phyloP scores from a whole-genome alignment of 169 alveolate genomes.

The Plasmodium fragile region DNA sequence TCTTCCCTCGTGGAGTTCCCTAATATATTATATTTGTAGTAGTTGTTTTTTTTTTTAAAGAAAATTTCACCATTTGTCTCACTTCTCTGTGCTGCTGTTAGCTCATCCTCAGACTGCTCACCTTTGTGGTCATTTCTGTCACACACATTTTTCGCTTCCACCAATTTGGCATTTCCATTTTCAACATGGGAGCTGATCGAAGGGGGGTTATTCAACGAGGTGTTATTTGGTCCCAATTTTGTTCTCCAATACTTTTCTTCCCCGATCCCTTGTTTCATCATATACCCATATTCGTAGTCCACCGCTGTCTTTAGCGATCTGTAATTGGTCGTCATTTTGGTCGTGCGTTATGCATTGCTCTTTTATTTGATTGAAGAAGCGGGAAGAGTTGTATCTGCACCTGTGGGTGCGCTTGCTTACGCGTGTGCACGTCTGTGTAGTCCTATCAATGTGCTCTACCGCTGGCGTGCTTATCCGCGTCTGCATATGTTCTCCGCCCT shows the following conservation, averaged over 20 bases:
- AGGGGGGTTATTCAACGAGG: not conserved
- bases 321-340: slow-evolving; percentile 22
- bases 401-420: not conserved
- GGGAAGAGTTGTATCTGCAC: not conserved
- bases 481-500: not conserved
- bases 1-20: not conserved
- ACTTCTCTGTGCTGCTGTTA: not conserved
- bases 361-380: not conserved
- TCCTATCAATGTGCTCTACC: not conserved
- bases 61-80: not conserved
- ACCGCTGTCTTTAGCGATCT: not conserved
- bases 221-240: slow-evolving; percentile 13
- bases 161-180: not conserved
- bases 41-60: not conserved
- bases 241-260: not conserved
- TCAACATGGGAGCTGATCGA: not conserved
- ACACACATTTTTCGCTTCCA: not conserved
- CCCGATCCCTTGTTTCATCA: not conserved
- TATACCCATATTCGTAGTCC: slow-evolving; percentile 2
- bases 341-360: not conserved
- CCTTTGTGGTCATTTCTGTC: not conserved
- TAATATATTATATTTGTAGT: not conserved
- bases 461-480: not conserved
- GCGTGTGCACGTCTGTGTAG: not conserved
- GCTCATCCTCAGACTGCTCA: not conserved